These are phyloP conservation scores for Iris pallida DNA, from an alignment of 116 monocot genomes.

Conservation along the genomic window DNA sequence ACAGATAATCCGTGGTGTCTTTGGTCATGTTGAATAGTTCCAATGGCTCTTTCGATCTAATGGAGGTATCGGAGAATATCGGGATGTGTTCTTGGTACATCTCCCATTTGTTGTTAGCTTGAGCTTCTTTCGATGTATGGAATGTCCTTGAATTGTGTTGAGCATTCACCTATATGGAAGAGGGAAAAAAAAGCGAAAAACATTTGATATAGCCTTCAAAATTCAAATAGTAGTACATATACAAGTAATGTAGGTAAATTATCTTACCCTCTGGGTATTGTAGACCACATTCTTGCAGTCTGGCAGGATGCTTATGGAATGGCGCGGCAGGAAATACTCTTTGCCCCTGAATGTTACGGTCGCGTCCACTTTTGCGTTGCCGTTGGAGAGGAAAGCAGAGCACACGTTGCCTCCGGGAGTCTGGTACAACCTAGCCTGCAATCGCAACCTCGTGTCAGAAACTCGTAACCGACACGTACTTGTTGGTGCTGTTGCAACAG, in stretches of 20 bases:
- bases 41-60: constrained; percentile 24
- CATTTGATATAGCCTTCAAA: too few species aligned
- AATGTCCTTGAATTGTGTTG: constrained; percentile 82
- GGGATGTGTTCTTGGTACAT: constrained; percentile 56
- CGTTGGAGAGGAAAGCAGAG: constrained; percentile 76
- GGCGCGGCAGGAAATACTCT: constrained; percentile 64
- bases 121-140: constrained; percentile 25
- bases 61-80: constrained; percentile 11
- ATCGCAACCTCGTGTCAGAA: neutral
- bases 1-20: constrained; percentile 74
- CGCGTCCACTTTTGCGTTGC: constrained; percentile 31
- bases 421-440: constrained; percentile 61
- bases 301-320: constrained; percentile 75
- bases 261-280: constrained; percentile 66
- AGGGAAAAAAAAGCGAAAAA: too few species aligned
- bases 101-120: constrained; percentile 43
- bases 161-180: constrained; percentile 47
- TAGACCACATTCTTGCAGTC: constrained; percentile 82
- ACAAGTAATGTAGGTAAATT: too few species aligned
- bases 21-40: constrained; percentile 69
- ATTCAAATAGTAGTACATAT: too few species aligned
- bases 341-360: constrained; percentile 56
- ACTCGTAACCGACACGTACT: too few species aligned
- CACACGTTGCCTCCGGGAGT: constrained; percentile 35
- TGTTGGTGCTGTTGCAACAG: neutral